These are phyloP conservation scores for Alternaria sp. DNA, from an alignment of 2,329 filamentous ascomycete species.

Conservation along the genomic window DNA sequence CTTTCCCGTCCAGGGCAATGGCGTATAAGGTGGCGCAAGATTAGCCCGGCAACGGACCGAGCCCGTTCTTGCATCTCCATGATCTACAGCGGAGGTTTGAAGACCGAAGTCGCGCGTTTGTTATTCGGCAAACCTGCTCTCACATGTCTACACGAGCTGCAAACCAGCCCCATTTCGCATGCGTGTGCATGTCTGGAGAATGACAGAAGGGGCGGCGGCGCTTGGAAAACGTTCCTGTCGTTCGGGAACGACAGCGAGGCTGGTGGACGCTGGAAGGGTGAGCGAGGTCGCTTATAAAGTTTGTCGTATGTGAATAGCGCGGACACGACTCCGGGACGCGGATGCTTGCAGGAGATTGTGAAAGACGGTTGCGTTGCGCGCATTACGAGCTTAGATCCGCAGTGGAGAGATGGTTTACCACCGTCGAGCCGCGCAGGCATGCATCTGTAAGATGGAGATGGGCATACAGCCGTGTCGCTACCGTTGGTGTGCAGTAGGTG, in stretches of 20 bases:
- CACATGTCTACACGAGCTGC: background rate
- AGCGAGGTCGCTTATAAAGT: background rate
- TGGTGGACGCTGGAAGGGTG: background rate
- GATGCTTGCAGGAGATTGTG: background rate
- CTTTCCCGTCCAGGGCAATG: background rate
- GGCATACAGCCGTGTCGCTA: background rate
- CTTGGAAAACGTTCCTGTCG: background rate
- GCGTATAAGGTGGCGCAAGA: background rate
- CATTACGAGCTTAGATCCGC: background rate
- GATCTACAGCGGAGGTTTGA: background rate
- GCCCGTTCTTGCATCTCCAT: background rate
- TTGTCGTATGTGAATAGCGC: background rate
- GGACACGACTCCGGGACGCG: background rate
- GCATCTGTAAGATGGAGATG: conserved; percentile 1
- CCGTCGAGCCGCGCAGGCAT: conserved; percentile 1
- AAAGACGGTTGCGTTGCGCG: background rate
- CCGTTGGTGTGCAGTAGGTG: background rate
- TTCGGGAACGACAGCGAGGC: background rate
- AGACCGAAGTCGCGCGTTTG: background rate
- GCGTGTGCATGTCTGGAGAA: background rate
- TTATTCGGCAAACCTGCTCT: background rate
- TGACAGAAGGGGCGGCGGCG: background rate
- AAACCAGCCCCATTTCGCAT: background rate
- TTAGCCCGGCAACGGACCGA: conserved; percentile 14
- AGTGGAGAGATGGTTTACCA: background rate